Evolutionary conservation across 116 monocot genomes (phyloP).

Genomic region (Zostera marina): DNA sequence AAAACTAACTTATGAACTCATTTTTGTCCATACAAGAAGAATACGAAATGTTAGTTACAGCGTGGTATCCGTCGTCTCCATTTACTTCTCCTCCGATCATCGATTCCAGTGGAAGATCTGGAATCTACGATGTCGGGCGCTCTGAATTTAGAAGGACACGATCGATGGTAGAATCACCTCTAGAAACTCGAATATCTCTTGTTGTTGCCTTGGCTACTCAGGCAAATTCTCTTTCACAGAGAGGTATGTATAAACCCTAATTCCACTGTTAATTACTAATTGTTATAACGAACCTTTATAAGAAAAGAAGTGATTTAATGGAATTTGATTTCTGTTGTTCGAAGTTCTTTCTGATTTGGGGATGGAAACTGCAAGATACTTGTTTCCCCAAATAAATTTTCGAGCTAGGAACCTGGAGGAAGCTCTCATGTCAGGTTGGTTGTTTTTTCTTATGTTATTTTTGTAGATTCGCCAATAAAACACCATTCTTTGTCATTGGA

Average conservation of each 20-base stretch:
- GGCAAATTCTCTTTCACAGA: constrained; percentile 34
- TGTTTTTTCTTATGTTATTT: background rate
- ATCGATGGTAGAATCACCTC: background rate
- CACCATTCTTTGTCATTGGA: background rate
- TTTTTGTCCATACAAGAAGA: no score
- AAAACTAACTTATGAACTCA: no score
- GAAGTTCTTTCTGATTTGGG: constrained; percentile 38
- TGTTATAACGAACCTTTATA: background rate
- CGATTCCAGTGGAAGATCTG: no score
- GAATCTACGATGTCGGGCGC: no score
- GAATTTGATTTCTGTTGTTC: background rate
- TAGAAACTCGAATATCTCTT: constrained; percentile 59
- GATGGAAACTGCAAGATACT: constrained; percentile 45
- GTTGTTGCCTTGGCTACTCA: constrained; percentile 56
- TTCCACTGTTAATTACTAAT: background rate
- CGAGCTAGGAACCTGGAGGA: constrained; percentile 66
- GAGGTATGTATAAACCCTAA: constrained; percentile 13
- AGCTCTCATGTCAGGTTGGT: constrained; percentile 61
- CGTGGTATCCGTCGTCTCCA: no score
- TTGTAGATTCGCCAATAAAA: background rate
- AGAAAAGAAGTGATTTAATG: background rate
- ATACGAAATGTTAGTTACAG: no score
- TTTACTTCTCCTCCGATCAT: no score
- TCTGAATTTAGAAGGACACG: no score
- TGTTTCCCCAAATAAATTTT: constrained; percentile 26